Base-by-base conservation (phyloP, 1,284 basidiomycete genomes). In the Fomes fomentarius region DNA sequence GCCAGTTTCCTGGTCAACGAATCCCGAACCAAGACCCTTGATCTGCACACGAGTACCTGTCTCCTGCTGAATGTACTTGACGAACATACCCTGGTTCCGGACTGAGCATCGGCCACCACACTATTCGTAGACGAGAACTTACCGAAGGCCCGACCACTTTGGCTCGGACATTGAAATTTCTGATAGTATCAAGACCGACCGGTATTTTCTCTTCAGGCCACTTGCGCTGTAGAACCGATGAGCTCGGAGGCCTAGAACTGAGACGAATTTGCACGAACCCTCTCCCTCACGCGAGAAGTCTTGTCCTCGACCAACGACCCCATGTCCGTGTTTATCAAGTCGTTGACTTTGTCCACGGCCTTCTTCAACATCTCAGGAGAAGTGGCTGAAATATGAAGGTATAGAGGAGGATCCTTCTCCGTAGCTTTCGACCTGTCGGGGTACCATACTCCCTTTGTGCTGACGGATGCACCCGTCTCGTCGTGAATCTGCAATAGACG, bases 41-140 rank as follows among this genome's bases (percentile, higher is more conserved):
- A 99, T 98, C 72, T 99, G 96, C n/a, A 98, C 96, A 58, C 96
- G 84, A 14, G 95, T 96, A 33, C 90, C 89, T 0, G 96, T 99
- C 75, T 99, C 96, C 66, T 88, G 85, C 74, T 99, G 96, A 61
- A 99, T 99, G 69, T 95, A 96, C 76, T 99, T 99, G 62, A 99
- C 96, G 69, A 98, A 99, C 69, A 95, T 89, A 63, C 94, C 95
- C 91, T 93, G 39, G 17, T 33, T 24, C 9, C 37, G 17, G 58
- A 37, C 45, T 53, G 24, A 51, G 47, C 22, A 10, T 24, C n/a
- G 25, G 15, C 1, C 17, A 10, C 19, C 19, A 14, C 19, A 15
- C 14, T 4, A 5, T 19, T 41, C 41, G 12, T 26, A 33, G 22
- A 30, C 26, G 15, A 38, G 22, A 10, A 49, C 83, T 60, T 71